phyloP scores from a whole-genome alignment of 139 green algal species.

The Edaphochlamys debaryana region DNA sequence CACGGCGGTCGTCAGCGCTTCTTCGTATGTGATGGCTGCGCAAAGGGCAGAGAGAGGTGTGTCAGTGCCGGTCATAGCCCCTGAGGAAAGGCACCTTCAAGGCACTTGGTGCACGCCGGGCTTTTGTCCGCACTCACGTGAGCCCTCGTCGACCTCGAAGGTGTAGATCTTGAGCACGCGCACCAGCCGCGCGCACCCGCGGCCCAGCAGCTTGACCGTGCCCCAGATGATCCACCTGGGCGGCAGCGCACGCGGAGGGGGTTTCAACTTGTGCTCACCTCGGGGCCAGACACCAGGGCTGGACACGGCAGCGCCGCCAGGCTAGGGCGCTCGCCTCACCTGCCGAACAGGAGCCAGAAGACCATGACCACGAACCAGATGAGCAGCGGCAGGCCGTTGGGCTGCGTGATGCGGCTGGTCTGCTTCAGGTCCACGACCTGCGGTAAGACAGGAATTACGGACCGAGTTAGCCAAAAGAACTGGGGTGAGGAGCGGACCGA shows the following conservation, averaged over 20 bases:
- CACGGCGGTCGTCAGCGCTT: neutral
- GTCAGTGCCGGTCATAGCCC: too few species aligned
- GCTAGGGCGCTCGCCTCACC: slow-evolving; percentile 14
- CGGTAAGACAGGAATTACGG: too few species aligned
- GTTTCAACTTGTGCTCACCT: neutral
- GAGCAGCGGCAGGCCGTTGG: slow-evolving; percentile 64
- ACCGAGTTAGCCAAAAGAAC: too few species aligned
- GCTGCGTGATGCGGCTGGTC: slow-evolving; percentile 51
- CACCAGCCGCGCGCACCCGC: neutral
- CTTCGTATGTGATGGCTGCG: neutral
- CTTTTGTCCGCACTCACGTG: neutral
- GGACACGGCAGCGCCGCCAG: too few species aligned
- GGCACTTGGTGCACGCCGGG: too few species aligned
- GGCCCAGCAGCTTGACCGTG: slow-evolving; percentile 6
- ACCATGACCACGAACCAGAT: slow-evolving; percentile 39
- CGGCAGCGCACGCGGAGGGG: too few species aligned
- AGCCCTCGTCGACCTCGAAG: neutral
- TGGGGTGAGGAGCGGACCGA: too few species aligned
- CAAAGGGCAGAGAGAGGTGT: too few species aligned
- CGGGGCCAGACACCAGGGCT: too few species aligned
- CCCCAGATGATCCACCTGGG: slow-evolving; percentile 35
- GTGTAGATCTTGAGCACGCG: too few species aligned
- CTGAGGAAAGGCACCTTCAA: too few species aligned
- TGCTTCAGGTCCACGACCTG: too few species aligned
- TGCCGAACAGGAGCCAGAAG: slow-evolving; percentile 50